A percentile compares a stretch with the other conserved stretches of the same genome.
Evolutionary conservation across 177 flowering plant species (phyloP).

Genomic region (Telopea speciosissima): DNA sequence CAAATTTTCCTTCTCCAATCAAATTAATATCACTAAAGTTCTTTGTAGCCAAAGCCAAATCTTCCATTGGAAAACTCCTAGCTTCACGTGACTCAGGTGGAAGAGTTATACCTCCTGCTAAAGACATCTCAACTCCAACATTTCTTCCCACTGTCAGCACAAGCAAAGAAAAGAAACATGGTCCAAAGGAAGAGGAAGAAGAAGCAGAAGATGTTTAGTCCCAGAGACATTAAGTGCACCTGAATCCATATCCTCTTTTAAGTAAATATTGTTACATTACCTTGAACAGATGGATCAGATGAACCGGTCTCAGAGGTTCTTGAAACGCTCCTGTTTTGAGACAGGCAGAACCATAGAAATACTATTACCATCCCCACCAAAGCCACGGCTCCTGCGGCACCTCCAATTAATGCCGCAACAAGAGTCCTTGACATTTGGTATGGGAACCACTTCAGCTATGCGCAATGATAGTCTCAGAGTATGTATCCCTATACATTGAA

Average conservation of each 20-base stretch:
- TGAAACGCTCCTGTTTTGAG: slow-evolving; percentile 39
- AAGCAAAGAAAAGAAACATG: background rate
- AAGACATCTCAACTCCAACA: slow-evolving; percentile 48
- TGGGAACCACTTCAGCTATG: slow-evolving; percentile 37
- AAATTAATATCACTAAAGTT: slow-evolving; percentile 60
- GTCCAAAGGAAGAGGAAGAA: background rate
- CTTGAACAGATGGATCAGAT: slow-evolving; percentile 78
- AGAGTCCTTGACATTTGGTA: slow-evolving; percentile 85
- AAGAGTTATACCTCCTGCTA: slow-evolving; percentile 18
- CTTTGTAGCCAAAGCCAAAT: slow-evolving; percentile 69
- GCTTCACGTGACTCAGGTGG: slow-evolving; percentile 43
- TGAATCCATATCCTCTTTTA: background rate
- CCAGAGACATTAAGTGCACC: background rate
- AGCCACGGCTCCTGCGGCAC: slow-evolving; percentile 96
- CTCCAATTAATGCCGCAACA: slow-evolving; percentile 93
- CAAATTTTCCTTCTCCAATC: slow-evolving; percentile 88
- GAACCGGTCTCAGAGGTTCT: slow-evolving; percentile 91
- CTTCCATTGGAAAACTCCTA: slow-evolving; percentile 61
- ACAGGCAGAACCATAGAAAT: slow-evolving; percentile 59
- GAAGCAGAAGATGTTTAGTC: background rate
- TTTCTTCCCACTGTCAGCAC: slow-evolving; percentile 42
- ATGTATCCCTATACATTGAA: slow-evolving; percentile 31
- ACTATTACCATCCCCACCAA: slow-evolving; percentile 54
- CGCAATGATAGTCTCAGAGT: slow-evolving; percentile 15
- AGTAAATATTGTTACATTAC: slow-evolving; percentile 21